A percentile compares a stretch with the other conserved stretches of the same genome.
These are phyloP conservation scores for Avena eriantha DNA, from an alignment of 176 grass and related monocot species.

Conservation along the genomic window DNA sequence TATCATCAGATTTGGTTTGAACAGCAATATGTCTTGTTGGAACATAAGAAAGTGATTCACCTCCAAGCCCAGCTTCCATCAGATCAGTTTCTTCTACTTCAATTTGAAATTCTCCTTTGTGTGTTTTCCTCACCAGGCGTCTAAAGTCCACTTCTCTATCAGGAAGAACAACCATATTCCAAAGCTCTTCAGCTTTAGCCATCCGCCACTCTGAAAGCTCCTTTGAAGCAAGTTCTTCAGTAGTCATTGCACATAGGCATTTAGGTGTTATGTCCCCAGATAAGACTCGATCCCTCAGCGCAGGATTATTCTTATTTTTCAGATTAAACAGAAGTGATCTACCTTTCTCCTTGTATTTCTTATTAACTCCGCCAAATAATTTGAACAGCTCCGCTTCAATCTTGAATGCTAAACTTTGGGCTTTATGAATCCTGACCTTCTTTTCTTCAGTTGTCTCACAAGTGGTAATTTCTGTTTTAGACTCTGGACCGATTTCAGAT, in stretches of 20 bases:
- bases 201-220: slow-evolving; percentile 77
- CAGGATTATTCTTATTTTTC: slow-evolving; percentile 78
- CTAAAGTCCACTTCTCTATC: slow-evolving; percentile 62
- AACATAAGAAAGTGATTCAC: slow-evolving; percentile 42
- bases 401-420: slow-evolving; percentile 49
- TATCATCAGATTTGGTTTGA: slow-evolving; percentile 41
- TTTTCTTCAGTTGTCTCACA: slow-evolving; percentile 36
- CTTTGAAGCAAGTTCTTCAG: slow-evolving; percentile 83
- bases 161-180: slow-evolving; percentile 72
- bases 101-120: slow-evolving; percentile 88
- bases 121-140: slow-evolving; percentile 77
- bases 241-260: slow-evolving; percentile 73
- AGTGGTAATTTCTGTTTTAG: slow-evolving; percentile 43
- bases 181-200: slow-evolving; percentile 84
- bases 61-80: slow-evolving; percentile 55
- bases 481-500: slow-evolving; percentile 14
- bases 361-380: slow-evolving; percentile 77
- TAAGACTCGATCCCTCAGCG: slow-evolving; percentile 67
- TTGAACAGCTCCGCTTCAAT: slow-evolving; percentile 86
- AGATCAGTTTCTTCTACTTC: slow-evolving; percentile 70
- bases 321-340: slow-evolving; percentile 83
- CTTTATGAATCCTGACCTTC: slow-evolving; percentile 42
- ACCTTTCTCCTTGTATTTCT: slow-evolving; percentile 91
- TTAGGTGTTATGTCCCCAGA: slow-evolving; percentile 72
- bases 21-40: slow-evolving; percentile 40